Conservation (phyloP, 257 asterid species). For the Capsicum baccatum region DNA sequence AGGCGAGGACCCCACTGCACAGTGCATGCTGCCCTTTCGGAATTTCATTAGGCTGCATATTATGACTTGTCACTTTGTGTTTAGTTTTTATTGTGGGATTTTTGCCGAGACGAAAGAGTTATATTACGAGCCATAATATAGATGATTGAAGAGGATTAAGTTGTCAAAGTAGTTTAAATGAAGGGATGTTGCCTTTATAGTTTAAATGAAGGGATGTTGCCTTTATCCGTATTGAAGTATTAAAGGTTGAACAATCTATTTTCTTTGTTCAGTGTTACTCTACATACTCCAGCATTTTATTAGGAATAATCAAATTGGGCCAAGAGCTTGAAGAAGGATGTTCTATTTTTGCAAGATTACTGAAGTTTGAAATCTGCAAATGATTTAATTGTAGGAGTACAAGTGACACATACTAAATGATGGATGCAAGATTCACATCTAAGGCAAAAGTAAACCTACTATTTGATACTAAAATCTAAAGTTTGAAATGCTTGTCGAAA, state of each 20-base stretch:
- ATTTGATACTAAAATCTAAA: background rate
- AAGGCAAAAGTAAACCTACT: slow-evolving; percentile 2
- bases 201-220: background rate
- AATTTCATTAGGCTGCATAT: slow-evolving; percentile 1
- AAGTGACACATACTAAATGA: slow-evolving; percentile 19
- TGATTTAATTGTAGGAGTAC: background rate
- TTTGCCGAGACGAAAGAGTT: background rate
- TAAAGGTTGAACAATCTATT: background rate
- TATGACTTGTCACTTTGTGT: background rate
- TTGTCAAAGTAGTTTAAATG: slow-evolving; percentile 12
- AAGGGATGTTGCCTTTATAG: background rate
- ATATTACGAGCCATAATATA: background rate
- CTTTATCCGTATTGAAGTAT: background rate
- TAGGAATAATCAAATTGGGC: background rate
- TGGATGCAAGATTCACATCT: background rate
- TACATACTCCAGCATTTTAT: background rate
- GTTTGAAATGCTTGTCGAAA: background rate
- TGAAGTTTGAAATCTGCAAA: background rate
- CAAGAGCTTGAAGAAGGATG: background rate
- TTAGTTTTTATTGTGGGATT: background rate
- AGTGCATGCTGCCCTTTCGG: background rate
- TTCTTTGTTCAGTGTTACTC: background rate
- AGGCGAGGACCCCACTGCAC: background rate
- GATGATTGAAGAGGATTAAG: background rate
- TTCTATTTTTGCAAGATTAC: slow-evolving; percentile 1